Evolutionary conservation across 1,284 basidiomycete species (phyloP).

Genomic region (Apiotrichum gamsii): DNA sequence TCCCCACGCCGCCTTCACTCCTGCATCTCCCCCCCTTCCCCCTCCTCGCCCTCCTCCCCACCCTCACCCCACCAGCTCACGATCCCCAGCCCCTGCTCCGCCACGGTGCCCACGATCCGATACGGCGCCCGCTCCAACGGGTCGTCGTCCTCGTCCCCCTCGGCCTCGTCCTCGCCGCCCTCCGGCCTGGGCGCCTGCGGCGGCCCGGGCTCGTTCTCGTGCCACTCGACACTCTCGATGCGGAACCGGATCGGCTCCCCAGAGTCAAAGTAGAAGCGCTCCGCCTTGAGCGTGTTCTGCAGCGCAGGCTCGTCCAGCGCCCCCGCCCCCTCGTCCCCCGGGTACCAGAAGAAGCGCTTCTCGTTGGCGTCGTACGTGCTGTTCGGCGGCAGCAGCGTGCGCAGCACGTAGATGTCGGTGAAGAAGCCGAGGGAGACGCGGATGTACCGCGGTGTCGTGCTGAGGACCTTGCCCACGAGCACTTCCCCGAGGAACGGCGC

Average conservation of each 20-base stretch:
- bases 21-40: too few relatives aligned
- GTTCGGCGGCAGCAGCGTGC: slow-evolving; percentile 59
- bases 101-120: slow-evolving; percentile 60
- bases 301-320: slow-evolving; percentile 53
- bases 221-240: slow-evolving; percentile 81
- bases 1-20: too few relatives aligned
- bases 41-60: slow-evolving; percentile 15
- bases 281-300: slow-evolving; percentile 51
- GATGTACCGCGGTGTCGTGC: slow-evolving; percentile 74
- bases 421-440: slow-evolving; percentile 88
- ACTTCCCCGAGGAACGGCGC: slow-evolving; percentile 87
- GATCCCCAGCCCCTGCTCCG: slow-evolving; percentile 76
- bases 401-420: slow-evolving; percentile 76
- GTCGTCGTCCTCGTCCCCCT: slow-evolving; percentile 11
- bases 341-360: slow-evolving; percentile 74
- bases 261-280: slow-evolving; percentile 78
- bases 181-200: slow-evolving; percentile 19
- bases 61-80: slow-evolving; percentile 53
- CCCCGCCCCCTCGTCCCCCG: slow-evolving; percentile 52
- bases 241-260: slow-evolving; percentile 80
- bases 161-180: slow-evolving; percentile 53
- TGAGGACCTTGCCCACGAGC: slow-evolving; percentile 78
- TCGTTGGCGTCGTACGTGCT: slow-evolving; percentile 47
- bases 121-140: slow-evolving; percentile 11
- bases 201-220: slow-evolving; percentile 84